Evolutionary conservation across 257 asterid species (phyloP).

Genomic region (Penstemon eatonii): DNA sequence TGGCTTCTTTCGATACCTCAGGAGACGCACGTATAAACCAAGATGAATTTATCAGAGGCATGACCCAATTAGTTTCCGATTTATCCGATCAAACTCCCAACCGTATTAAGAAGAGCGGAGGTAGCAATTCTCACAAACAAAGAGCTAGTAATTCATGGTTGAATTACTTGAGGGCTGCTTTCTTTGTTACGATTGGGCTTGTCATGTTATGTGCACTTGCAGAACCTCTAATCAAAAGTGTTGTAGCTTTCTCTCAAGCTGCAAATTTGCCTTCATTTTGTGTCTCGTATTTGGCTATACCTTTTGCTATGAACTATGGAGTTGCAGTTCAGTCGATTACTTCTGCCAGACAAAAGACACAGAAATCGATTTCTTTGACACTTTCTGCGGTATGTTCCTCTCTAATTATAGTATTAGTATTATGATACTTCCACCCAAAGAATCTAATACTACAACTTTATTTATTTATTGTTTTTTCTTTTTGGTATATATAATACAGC

Average conservation of each 20-base stretch:
- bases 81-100: slow-evolving; percentile 32
- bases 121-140: slow-evolving; percentile 30
- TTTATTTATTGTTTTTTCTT: no score
- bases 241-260: slow-evolving; percentile 35
- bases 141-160: slow-evolving; percentile 26
- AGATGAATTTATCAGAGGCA: slow-evolving; percentile 50
- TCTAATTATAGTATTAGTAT: neutral
- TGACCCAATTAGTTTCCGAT: slow-evolving; percentile 33
- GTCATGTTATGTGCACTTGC: slow-evolving; percentile 31
- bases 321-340: slow-evolving; percentile 38
- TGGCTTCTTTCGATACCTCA: slow-evolving; percentile 47
- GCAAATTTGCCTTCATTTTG: slow-evolving; percentile 43
- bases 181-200: slow-evolving; percentile 38
- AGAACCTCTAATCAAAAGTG: slow-evolving; percentile 43
- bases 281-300: slow-evolving; percentile 49
- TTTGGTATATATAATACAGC: slow-evolving; percentile 29
- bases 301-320: slow-evolving; percentile 55
- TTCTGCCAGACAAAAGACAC: slow-evolving; percentile 44
- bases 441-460: no score
- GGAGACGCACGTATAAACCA: slow-evolving; percentile 39
- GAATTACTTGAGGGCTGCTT: slow-evolving; percentile 34
- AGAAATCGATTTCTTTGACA: slow-evolving; percentile 52
- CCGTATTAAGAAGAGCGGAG: neutral
- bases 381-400: slow-evolving; percentile 48
- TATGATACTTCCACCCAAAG: neutral